A percentile compares a stretch with the other conserved stretches of the same genome.
phyloP scores from a whole-genome alignment of 2,329 filamentous ascomycete species.

The Diaporthe sp. region DNA sequence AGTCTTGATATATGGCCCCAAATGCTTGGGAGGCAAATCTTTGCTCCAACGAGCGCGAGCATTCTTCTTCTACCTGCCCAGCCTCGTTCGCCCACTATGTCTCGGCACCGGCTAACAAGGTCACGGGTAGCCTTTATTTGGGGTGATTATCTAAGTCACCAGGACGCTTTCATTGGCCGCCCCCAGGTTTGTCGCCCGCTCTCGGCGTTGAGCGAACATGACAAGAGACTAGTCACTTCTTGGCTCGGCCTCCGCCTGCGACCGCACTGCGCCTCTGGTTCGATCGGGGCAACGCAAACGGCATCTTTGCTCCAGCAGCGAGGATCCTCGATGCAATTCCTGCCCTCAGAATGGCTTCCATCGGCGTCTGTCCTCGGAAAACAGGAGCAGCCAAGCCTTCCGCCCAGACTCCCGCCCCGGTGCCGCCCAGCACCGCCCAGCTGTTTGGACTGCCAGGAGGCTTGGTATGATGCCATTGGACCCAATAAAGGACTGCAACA shows the following conservation, averaged over 20 bases:
- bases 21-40: slow-evolving; percentile 16
- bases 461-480: slow-evolving; percentile 35
- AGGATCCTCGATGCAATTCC: slow-evolving; percentile 27
- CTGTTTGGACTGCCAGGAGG: slow-evolving; percentile 9
- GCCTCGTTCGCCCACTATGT: slow-evolving; percentile 15
- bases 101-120: slow-evolving; percentile 28
- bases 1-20: slow-evolving; percentile 20
- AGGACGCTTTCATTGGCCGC: slow-evolving; percentile 16
- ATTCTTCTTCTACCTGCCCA: slow-evolving; percentile 1
- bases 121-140: not conserved
- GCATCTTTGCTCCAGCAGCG: slow-evolving; percentile 26
- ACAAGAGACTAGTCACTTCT: slow-evolving; percentile 34
- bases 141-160: slow-evolving; percentile 23
- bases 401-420: slow-evolving; percentile 38
- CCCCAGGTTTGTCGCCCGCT: slow-evolving; percentile 19
- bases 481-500: slow-evolving; percentile 12
- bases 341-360: slow-evolving; percentile 31
- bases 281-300: slow-evolving; percentile 29
- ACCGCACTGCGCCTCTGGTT: slow-evolving; percentile 26
- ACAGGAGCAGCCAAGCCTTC: slow-evolving; percentile 25
- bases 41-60: slow-evolving; percentile 6
- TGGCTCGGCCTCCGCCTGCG: slow-evolving; percentile 31
- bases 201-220: slow-evolving; percentile 23
- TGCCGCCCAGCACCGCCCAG: slow-evolving; percentile 33
- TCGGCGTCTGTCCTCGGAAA: slow-evolving; percentile 29